Base-by-base conservation (phyloP, 441 rosid species). In the Adansonia madagascariensis region DNA sequence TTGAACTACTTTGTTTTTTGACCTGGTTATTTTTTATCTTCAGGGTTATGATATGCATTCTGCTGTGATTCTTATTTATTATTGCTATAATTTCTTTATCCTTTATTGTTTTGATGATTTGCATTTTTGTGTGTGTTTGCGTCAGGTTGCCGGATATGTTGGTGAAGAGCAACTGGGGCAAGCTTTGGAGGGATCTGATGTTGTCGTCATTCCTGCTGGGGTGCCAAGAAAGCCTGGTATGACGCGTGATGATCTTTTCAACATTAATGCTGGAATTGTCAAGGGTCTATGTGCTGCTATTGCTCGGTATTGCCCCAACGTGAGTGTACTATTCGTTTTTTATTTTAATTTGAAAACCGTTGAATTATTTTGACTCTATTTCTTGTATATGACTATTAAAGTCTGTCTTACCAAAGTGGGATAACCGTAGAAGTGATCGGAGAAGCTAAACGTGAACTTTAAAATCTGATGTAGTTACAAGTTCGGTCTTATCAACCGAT, bases 211-310 rank as follows among this genome's bases (percentile, higher is more conserved):
- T 64, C 99, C 97, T 0, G 98, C 98, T 76, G 99, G 99, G 80
- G 98, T 93, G 0, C 98, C 98, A 0, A 86, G 98, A 81, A 95
- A 92, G 84, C 99, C 99, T 2, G 97, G 99, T 20, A 95, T 92
- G 99, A 92, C 98, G 1, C 95, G 98, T 79, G 99, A 95, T 57
- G 99, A 94, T 87, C 94, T 95, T 71, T 93, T 95, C 75, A 93
- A 93, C 87, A 92, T 93, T 65, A 95, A 95, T 86, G 99, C 97
- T 65, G 98, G 98, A 49, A 95, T 93, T 55, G 98, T 95, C 43
- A 95, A 91, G 87, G 84, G 86, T 44, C 89, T 95, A 0, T 89
- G 91, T 77, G 35, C 82, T 69, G 96, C 95, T n/a, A 90, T 95
- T 61, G 88, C 71, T 60, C 90, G 90, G 84, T 88, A 90, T 76